Percentiles rank a stretch among this genome's conserved stretches.
phyloP scores from a whole-genome alignment of 75 land plant genomes.

The Cryptomeria japonica region DNA sequence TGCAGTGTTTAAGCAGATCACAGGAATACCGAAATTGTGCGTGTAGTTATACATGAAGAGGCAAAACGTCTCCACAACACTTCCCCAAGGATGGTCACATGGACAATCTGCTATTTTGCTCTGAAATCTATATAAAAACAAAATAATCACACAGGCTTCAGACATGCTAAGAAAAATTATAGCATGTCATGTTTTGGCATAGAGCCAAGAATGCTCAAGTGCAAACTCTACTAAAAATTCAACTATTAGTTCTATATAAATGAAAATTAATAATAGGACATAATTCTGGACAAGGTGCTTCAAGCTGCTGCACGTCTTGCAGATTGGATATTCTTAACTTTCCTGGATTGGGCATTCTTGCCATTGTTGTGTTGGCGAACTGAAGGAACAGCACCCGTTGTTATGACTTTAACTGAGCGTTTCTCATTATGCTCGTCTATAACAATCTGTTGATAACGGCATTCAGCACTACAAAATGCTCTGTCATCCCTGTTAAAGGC shows the following conservation, averaged over 20 bases:
- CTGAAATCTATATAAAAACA: background rate
- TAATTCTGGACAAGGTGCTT: background rate
- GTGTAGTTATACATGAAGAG: background rate
- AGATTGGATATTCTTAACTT: background rate
- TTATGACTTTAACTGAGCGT: background rate
- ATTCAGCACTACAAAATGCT: slow-evolving; percentile 4
- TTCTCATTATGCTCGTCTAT: background rate
- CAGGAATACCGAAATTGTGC: no score
- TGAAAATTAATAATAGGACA: background rate
- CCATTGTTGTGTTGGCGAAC: background rate
- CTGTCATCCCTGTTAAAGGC: background rate
- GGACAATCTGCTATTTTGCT: background rate
- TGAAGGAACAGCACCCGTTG: background rate
- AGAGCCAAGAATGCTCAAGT: background rate
- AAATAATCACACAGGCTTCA: background rate
- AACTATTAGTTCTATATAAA: background rate
- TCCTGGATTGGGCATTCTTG: background rate
- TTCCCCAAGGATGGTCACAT: background rate
- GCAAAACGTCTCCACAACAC: background rate
- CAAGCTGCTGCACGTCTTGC: background rate
- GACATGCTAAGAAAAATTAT: background rate
- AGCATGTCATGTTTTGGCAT: background rate
- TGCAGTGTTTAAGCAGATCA: no score
- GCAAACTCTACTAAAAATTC: background rate
- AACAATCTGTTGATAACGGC: background rate